Percentiles rank a stretch among this genome's conserved stretches.
These are phyloP conservation scores for Carpinus fangiana DNA, from an alignment of 306 rosid genomes.

Conservation along the genomic window DNA sequence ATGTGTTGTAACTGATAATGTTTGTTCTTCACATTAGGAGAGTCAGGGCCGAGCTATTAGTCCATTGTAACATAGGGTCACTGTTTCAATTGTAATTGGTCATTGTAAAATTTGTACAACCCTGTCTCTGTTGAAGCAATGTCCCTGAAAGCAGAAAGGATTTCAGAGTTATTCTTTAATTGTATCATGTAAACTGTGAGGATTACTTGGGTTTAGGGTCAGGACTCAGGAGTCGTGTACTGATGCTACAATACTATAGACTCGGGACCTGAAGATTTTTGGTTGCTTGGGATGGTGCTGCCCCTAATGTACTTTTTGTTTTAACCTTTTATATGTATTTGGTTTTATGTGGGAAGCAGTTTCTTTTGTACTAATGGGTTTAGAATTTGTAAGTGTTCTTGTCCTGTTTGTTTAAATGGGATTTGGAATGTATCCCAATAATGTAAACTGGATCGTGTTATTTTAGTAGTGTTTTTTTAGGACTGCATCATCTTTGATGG, in stretches of 20 bases:
- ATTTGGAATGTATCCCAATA: constrained; percentile 5
- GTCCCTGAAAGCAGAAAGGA: constrained; percentile 15
- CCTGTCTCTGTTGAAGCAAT: constrained; percentile 19
- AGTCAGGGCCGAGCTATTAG: constrained; percentile 2
- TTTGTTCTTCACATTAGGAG: constrained; percentile 19
- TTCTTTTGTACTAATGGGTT: constrained; percentile 13
- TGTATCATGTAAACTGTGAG: not conserved
- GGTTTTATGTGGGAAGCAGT: not conserved
- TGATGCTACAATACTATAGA: constrained; percentile 7
- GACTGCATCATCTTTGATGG: constrained; percentile 6
- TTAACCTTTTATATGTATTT: not conserved
- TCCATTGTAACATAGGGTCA: constrained; percentile 3
- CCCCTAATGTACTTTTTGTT: constrained; percentile 1
- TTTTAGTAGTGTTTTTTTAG: not conserved
- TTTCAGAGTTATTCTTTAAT: not conserved
- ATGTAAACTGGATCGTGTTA: constrained; percentile 10
- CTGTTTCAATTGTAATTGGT: constrained; percentile 24
- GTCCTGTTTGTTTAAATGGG: not conserved
- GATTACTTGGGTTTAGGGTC: constrained; percentile 18
- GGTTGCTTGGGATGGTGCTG: constrained; percentile 6
- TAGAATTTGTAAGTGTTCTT: not conserved
- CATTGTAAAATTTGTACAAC: constrained; percentile 9
- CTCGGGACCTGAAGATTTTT: constrained; percentile 3
- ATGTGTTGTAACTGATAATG: constrained; percentile 19
- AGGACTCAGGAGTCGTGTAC: not conserved